Evolutionary conservation across 768 basidiomycete genomes (phyloP), one percentile per base, ranked within the genome.

Genomic region (Cystofilobasidium capitatum): DNA sequence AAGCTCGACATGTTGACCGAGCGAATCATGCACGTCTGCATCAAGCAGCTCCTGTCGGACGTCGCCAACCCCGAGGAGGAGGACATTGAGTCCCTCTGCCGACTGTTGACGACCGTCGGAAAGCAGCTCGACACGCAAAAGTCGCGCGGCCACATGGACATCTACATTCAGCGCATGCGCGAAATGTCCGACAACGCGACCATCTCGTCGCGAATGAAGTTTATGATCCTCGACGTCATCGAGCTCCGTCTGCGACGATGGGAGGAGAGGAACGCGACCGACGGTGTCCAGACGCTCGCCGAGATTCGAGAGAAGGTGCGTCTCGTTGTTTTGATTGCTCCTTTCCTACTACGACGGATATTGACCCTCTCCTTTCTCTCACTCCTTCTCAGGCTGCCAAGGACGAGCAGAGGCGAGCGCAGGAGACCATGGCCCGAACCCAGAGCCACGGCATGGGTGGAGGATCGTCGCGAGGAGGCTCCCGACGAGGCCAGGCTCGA

Each of bases 1-100:
- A 97, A 97, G 80, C 81, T 99, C n/a, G 88, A 90, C 79, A 96
- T 97, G 91, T 81, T 98, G 64, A 92, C 91, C 58, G 91, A 92
- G 80, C 87, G 91, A 72, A 94, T 98, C 80, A 99, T 98, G 89
- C 89, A 92, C 81, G 89, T 91, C 78, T 99, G 94, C 81, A 86
- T 97, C 76, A 91, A 91, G 83, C 92, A 94, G 79, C 83, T 97
- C 16, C 81, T 98, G 16, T 84, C 87, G 64, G 97, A 99, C 75
- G 87, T 94, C 66, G 86, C 91, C 72, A 89, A 90, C 73, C 96
- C 92, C 0, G 92, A 97, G 74, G 94, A 98, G 79, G 94, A 97
- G 79, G 93, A 96, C 75, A 88, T 99, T 71, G 94, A 98, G 82
- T 89, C 87, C 57, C 82, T 96, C 65, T 97, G 92, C 83, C 91